Evolutionary conservation across 371 early-diverging fungal species (phyloP), one percentile per base, ranked within the genome.

Genomic region (Circinella minor): DNA sequence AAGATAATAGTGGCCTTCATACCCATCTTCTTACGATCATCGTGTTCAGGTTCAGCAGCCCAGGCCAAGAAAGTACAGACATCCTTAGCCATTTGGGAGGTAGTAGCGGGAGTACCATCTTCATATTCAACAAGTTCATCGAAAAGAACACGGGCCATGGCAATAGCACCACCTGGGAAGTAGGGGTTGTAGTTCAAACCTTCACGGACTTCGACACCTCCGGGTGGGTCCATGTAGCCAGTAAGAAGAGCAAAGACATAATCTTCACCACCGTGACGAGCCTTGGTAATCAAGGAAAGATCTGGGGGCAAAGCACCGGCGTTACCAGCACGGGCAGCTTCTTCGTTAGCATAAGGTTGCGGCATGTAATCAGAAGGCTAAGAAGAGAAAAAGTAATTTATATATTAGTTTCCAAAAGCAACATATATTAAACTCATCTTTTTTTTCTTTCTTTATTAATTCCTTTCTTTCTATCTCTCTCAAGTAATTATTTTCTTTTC

Each of bases 111-210:
- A n/a, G 98, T 98, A 39, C 88, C 99, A 80, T 98, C 99, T 71
- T 98, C 98, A 77, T 94, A 98, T 74, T 98, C 98, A 47, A 98
- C 95, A 55, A 96, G 83, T 64, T 94, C 98, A 71, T 98, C 99
- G 81, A 90, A 98, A 51, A 98, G 77, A 66, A 91, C 86, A 76
- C 94, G 94, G 57, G 98, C 98, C 98, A 99, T 99, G 74, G 93
- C 91, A 85, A 99, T 99, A 68, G 98, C 95, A 74, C 98, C 98
- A 71, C 99, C 98, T 36, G 97, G 99, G 95, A 99, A 98, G 88
- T 98, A 99, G 57, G 96, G 96, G 89, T 99, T 99, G 88, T 95
- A 98, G 91, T 97, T 92, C 57, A 98, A 88, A 70, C 98, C 98
- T 81, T 96, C 97, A 83, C 97, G 93, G 65, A 98, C 81, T 73